Evolutionary conservation across 2,329 filamentous ascomycete species (phyloP), one percentile per base, ranked within the genome.

Genomic region (Paecilomyces formosus): DNA sequence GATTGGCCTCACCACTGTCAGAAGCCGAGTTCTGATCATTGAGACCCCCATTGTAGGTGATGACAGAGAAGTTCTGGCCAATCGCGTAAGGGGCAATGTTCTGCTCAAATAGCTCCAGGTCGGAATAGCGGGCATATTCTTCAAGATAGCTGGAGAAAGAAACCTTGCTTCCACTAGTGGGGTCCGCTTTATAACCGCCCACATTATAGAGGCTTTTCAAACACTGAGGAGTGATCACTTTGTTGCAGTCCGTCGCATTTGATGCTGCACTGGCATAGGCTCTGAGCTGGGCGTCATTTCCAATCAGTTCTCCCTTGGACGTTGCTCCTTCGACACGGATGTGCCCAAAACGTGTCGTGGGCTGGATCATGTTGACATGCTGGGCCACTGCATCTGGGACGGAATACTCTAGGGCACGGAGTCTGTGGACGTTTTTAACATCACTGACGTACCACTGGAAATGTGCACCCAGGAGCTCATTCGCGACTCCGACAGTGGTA

Each of bases 61-160:
- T 68, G 28, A 77, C 77, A 2, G 69, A 72, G 63, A 81, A 81
- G 63, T 76, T 79, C 63, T 74, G 73, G 3, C 74, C 75, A 6
- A 67, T 61, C 24, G 78, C 75, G 45, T 67, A 68, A 3, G 76
- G 75, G 3, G 77, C 76, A 54, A 74, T 72, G 18, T 68, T 62
- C 15, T 66, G 54, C 51, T 74, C 67, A 61, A 81, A 81, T 8
- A 70, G 60, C 1, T 65, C 65, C 35, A 81, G 70, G 58, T 81
- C 79, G n/a, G 69, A 65, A 59, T 77, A 80, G 26, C 76, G 77
- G 2, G 78, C 78, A 55, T 78, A 79, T 59, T 81, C 70, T 62
- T 81, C 78, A 2, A 82, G 66, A 62, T 75, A 82, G 21, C 78
- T 78, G 54, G 70, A 73, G 26, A 81, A 79, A 11, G 71, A 78